Base-by-base conservation (phyloP, 2,329 filamentous ascomycete genomes). In the Pseudogymnoascus sp. region DNA sequence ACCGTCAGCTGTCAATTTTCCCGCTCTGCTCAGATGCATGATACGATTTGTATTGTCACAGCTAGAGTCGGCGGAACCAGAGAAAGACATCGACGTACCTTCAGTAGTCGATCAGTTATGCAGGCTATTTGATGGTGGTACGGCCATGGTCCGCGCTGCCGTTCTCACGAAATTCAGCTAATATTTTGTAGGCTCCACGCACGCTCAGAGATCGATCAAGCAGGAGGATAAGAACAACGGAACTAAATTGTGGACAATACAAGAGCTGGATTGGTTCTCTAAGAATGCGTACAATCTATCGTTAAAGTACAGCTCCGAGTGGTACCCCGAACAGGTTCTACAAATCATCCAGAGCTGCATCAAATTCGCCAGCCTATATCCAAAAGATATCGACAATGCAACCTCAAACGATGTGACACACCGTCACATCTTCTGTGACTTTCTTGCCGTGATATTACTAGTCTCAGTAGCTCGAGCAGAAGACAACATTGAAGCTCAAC, bases 221-320 rank as follows among this genome's bases (percentile, higher is more conserved):
- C 66, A 74, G 63, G 74, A 72, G 16, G 75, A 70, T 2, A 77
- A 70, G 60, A 80, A 84, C 63, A 65, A 65, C 23, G 33, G 21
- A 60, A 14, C 25, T 80, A 60, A 60, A 12, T 1, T 60, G 5
- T 60, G 58, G 58, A 60, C 58, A 40, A 25, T 1, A 77, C 58
- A 60, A 18, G 91, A 96, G 68, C 78, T 96, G 3, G 83, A 93
- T 67, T 96, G 91, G 91, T 93, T 96, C 71, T 88, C 87, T 38
- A 87, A 87, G 65, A 93, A 90, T 66, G 82, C 88, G 1, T 96
- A 96, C 77, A 96, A 95, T 67, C 73, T 92, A 5, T 87, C 86
- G 0, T 74, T 93, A 4, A 84, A 86, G 64, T 79, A 87, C 63
- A 81, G 80, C 67, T 5, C 82, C 2, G 66, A 63, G 0, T 87